These are phyloP conservation scores for Amoeboradix gromovi DNA, from an alignment of 371 early-diverging fungal species.

Conservation along the genomic window DNA sequence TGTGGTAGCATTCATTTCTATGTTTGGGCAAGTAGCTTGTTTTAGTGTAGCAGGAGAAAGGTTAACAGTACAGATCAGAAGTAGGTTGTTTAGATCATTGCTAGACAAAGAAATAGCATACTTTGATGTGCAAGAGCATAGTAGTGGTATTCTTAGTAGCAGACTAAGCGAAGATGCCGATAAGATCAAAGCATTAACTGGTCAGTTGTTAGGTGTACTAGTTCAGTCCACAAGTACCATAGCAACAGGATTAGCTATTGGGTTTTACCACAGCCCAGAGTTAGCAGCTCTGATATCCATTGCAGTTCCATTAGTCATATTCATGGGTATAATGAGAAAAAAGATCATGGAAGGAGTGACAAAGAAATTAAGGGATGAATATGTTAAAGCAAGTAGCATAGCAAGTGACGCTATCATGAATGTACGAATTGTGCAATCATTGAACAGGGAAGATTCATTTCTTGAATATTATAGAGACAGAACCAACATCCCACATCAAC, in stretches of 20 bases:
- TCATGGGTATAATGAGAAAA: slow-evolving; percentile 13
- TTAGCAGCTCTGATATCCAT: slow-evolving; percentile 6
- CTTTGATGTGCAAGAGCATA: slow-evolving; percentile 52
- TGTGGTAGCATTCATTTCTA: slow-evolving; percentile 19
- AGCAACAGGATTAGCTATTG: slow-evolving; percentile 9
- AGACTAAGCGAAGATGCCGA: slow-evolving; percentile 57
- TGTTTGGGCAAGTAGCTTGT: slow-evolving; percentile 11
- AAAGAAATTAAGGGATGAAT: slow-evolving; percentile 24
- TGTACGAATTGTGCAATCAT: slow-evolving; percentile 55
- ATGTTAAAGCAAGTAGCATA: slow-evolving; percentile 34
- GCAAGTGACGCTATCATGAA: slow-evolving; percentile 55
- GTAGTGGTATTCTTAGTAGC: slow-evolving; percentile 46
- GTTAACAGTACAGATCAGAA: slow-evolving; percentile 26
- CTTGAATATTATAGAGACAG: slow-evolving; percentile 20
- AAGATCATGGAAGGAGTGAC: slow-evolving; percentile 14
- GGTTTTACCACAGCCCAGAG: neutral
- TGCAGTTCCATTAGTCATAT: slow-evolving; percentile 17
- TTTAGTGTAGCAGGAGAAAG: slow-evolving; percentile 14
- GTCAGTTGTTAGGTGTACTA: slow-evolving; percentile 17
- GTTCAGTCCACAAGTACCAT: slow-evolving; percentile 19
- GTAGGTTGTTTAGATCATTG: slow-evolving; percentile 22
- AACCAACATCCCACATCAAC: neutral
- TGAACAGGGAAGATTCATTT: slow-evolving; percentile 44
- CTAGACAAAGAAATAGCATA: slow-evolving; percentile 51
- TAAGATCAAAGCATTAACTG: slow-evolving; percentile 25